Evolutionary conservation across 2,329 filamentous ascomycete genomes (phyloP), one percentile per base, ranked within the genome.

Genomic region (Epichloe coenophiala): DNA sequence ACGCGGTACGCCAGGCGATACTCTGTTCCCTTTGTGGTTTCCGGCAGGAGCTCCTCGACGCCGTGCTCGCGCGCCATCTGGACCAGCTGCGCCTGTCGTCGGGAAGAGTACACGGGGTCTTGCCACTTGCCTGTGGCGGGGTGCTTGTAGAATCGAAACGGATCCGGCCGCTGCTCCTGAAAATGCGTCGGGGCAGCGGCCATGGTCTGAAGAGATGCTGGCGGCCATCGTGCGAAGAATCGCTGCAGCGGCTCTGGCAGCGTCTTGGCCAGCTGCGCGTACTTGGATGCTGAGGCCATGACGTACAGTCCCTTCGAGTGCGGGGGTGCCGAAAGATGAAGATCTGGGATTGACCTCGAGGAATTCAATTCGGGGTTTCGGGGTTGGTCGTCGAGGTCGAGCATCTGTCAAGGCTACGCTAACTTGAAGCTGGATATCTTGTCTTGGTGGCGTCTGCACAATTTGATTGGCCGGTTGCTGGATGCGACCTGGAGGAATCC

Each of bases 171-270:
- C 64, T 72, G 69, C 60, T 71, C 70, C 60, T 79, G 75, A 71
- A 72, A 83, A 51, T 66, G 68, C 55, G 70, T 75, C 68, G 56
- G 71, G 23, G 57, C 61, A 47, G 69, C 63, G 52, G 67, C 66
- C 47, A 66, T 63, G 53, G 76, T 67, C 54, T 80, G 70, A 62
- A 83, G 76, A 58, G 77, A 67, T 48, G 71, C 77, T 45, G 91
- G 89, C 41, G 93, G 93, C 67, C 91, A 96, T 57, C 86, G 85
- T 51, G 85, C 84, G 68, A 98, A 86, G 77, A 98, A 96, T 61
- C 82, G 81, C 63, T 85, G 79, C 44, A 98, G 79, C 40, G 84
- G 84, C 49, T 79, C 73, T 8, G 89, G 93, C 40, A 97, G 80
- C 57, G 78, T 73, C 68, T 83, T 80, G 54, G 86, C 86, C 52